Conservation (phyloP, 2,329 filamentous ascomycete species). For the Aureobasidium subglaciale region DNA sequence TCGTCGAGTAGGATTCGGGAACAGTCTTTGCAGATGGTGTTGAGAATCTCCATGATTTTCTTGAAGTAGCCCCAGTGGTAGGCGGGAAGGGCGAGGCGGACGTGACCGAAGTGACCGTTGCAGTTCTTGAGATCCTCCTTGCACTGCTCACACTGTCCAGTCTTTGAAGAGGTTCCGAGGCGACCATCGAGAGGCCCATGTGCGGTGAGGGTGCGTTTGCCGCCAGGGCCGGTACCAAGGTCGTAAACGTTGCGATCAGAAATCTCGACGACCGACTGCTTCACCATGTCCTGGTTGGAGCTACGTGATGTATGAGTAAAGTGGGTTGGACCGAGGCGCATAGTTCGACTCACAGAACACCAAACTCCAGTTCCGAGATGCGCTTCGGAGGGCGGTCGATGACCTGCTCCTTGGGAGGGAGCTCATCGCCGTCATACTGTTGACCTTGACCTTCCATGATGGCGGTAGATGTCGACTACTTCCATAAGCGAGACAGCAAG, state of each 20-base stretch:
- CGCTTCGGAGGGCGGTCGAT: slow-evolving; percentile 82
- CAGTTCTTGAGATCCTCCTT: slow-evolving; percentile 73
- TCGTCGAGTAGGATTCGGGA: slow-evolving; percentile 77
- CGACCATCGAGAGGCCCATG: slow-evolving; percentile 84
- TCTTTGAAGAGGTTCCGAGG: slow-evolving; percentile 84
- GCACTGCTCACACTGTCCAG: slow-evolving; percentile 73
- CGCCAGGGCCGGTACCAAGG: slow-evolving; percentile 48
- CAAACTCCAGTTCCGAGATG: slow-evolving; percentile 90
- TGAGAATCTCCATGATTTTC: slow-evolving; percentile 83
- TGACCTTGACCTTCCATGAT: slow-evolving; percentile 7
- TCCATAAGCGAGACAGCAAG: slow-evolving; percentile 2
- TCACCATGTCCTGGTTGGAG: slow-evolving; percentile 89
- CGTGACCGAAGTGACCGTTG: slow-evolving; percentile 91
- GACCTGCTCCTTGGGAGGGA: slow-evolving; percentile 68
- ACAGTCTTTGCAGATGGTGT: slow-evolving; percentile 94
- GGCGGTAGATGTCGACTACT: not conserved
- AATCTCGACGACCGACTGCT: slow-evolving; percentile 89
- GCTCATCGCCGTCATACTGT: slow-evolving; percentile 7
- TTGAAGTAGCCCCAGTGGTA: slow-evolving; percentile 97
- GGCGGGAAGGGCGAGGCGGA: slow-evolving; percentile 80
- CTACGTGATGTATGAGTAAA: slow-evolving; percentile 35
- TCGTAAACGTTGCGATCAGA: slow-evolving; percentile 94
- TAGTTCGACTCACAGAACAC: slow-evolving; percentile 60
- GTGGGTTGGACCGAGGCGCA: not conserved
- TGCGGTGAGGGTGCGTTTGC: slow-evolving; percentile 62